A percentile compares a stretch with the other conserved stretches of the same genome.
Evolutionary conservation across 2,329 filamentous ascomycete species (phyloP).

Genomic region (Metarhizium humberi): DNA sequence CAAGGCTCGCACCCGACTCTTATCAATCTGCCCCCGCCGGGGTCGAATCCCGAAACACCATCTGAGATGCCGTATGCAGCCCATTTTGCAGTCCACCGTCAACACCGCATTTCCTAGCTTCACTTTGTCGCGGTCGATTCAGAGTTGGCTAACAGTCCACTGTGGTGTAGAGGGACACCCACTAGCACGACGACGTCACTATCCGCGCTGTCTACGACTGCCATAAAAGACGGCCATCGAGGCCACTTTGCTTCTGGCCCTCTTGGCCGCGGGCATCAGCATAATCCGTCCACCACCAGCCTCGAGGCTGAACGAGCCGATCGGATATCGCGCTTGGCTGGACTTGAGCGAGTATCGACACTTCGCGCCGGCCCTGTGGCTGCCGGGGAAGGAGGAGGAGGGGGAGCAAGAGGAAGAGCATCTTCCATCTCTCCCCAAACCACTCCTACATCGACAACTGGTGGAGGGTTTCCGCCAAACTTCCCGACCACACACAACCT

Average conservation of each 20-base stretch:
- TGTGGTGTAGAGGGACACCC: slow-evolving; percentile 55
- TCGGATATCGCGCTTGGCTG: slow-evolving; percentile 87
- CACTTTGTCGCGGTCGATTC: neutral
- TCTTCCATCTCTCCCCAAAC: slow-evolving; percentile 39
- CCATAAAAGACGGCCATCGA: slow-evolving; percentile 92
- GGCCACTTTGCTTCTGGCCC: slow-evolving; percentile 55
- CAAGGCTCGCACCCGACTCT: slow-evolving; percentile 50
- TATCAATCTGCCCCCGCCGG: slow-evolving; percentile 76
- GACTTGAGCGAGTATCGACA: slow-evolving; percentile 82
- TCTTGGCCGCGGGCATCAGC: slow-evolving; percentile 48
- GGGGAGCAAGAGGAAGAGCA: slow-evolving; percentile 10
- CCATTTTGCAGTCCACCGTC: neutral
- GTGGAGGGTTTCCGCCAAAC: slow-evolving; percentile 27
- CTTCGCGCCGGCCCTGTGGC: slow-evolving; percentile 43
- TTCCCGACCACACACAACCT: slow-evolving; percentile 29
- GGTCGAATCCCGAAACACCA: slow-evolving; percentile 75
- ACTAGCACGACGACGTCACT: slow-evolving; percentile 89
- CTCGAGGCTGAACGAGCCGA: slow-evolving; percentile 89
- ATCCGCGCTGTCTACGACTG: slow-evolving; percentile 83
- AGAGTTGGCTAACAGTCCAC: slow-evolving; percentile 7
- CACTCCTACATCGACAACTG: slow-evolving; percentile 38
- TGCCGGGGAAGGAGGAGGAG: slow-evolving; percentile 15
- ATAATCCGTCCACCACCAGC: slow-evolving; percentile 55
- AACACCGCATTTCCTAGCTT: slow-evolving; percentile 11
- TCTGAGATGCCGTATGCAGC: slow-evolving; percentile 74